Conservation (phyloP, 129 eudicot genomes). For the Flaveria robusta region DNA sequence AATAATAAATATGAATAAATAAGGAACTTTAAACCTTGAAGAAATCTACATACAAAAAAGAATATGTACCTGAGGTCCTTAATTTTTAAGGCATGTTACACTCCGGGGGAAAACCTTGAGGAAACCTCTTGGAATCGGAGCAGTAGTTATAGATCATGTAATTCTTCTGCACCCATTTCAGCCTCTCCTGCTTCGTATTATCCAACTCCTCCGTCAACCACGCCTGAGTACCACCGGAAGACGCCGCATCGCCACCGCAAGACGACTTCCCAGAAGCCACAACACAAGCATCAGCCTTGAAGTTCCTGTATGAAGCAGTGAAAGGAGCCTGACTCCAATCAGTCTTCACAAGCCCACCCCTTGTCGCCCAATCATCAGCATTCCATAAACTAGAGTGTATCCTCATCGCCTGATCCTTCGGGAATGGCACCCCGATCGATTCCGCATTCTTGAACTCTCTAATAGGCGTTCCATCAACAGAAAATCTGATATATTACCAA, state of each 20-base stretch:
- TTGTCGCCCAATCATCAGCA: constrained; percentile 49
- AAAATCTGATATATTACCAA: constrained; percentile 36
- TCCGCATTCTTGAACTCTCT: constrained; percentile 55
- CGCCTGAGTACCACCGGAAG: constrained; percentile 23
- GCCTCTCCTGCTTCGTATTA: constrained; percentile 37
- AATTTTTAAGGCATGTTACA: constrained; percentile 25
- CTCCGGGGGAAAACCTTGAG: constrained; percentile 51
- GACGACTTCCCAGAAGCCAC: constrained; percentile 39
- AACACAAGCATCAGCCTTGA: constrained; percentile 42
- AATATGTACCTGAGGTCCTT: background rate
- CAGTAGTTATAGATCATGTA: constrained; percentile 63
- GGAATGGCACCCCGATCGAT: constrained; percentile 48
- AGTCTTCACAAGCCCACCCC: constrained; percentile 54
- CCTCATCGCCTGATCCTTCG: constrained; percentile 51
- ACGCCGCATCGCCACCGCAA: constrained; percentile 24
- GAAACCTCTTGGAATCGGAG: constrained; percentile 44
- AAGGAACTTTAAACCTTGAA: background rate
- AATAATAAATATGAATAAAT: constrained; percentile 14
- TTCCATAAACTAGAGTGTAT: constrained; percentile 56
- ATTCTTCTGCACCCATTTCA: constrained; percentile 50
- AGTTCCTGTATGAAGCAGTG: constrained; percentile 52
- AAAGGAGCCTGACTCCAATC: constrained; percentile 60
- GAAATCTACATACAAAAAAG: background rate
- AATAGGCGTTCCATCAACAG: constrained; percentile 58
- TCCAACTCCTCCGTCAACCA: constrained; percentile 56